Base-by-base conservation (phyloP, 2,329 filamentous ascomycete genomes). In the Cordyceps tenuipes region DNA sequence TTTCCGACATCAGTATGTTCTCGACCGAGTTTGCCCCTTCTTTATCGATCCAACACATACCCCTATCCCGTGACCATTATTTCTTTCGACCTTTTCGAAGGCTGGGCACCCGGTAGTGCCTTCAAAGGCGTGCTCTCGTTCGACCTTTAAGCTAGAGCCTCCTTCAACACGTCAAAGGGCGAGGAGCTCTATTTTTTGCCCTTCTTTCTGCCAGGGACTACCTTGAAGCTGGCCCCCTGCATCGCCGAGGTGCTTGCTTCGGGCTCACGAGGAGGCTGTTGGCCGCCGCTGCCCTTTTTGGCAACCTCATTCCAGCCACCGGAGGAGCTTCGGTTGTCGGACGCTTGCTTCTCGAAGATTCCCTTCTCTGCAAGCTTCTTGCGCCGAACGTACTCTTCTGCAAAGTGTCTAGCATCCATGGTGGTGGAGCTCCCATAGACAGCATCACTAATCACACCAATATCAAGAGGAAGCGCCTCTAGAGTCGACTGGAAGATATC, bases 281-380 rank as follows among this genome's bases (percentile, higher is more conserved):
- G 67, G 53, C 72, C 71, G 60, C 77, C 76, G 59, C 77, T 75
- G 53, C 89, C 88, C 80, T 97, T 97, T 86, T 97, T 97, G 1
- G 94, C 94, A 57, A 99, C 94, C 76, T 97, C 94, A 67, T 82
- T 96, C 94, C 94, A 99, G 21, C 93, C 93, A 59, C 89, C 86
- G 29, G 74, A 64, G 72, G 77, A 63, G 67, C 73, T 60, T 69
- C 80, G 69, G 63, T 77, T 80, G 3, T 84, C 81, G 52, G 82
- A 79, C 17, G 84, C 80, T 59, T 89, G 83, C 67, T 90, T 87
- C 71, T 91, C 89, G 19, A 96, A 80, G 46, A 97, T 83, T 44
- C 94, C 94, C 77, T 92, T 94, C 66, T 97, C 93, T 0, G 94
- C 93, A 1, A 95, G 83, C 79, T 89, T 95, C 76, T 92, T 93